Base-by-base conservation (phyloP, 345 rosid genomes). In the Arabis alpina region DNA sequence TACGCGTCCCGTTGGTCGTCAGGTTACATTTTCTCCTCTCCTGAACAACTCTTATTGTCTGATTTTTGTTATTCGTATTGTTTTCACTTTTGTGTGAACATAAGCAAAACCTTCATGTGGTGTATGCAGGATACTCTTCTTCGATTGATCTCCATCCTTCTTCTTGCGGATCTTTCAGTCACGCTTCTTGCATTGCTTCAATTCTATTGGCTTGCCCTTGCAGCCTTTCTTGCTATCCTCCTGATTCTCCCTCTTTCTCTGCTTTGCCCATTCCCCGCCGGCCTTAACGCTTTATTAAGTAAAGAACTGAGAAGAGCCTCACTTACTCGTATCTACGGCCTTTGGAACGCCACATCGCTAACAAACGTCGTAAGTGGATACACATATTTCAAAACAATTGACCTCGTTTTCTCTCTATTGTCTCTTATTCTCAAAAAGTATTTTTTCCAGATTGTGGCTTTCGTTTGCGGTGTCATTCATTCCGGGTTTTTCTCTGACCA, bases 221-320 rank as follows among this genome's bases (percentile, higher is more conserved):
- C 82, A 25, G 91, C 83, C 9, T 91, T 94, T 79, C 89, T 94
- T 11, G 93, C 93, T 54, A 83, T 91, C 61, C 83, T 94, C 82
- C 91, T 94, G 64, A 70, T 94, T 68, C 99, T 89, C 78, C 99
- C 99, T 79, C 83, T 89, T 8, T 80, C 97, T 41, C 71, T 91
- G 76, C 93, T 94, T 64, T 89, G 93, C 61, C 97, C 97, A 50
- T 86, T 94, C 81, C 97, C 91, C 3, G 96, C 99, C 7, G 99
- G 97, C 44, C 78, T 94, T 79, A 91, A 91, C 82, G 97, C 99
- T 42, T 88, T 94, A 68, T 85, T 89, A 76, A 91, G 99, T 80
- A 91, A 78, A 82, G 97, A 91, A 82, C 85, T 96, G 65, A 85
- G 96, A 77, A 85, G 90, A 81, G 93, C 97, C 64, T 86, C 85